Evolutionary conservation across 2,329 filamentous ascomycete species (phyloP).

Genomic region (Apiospora aurea): DNA sequence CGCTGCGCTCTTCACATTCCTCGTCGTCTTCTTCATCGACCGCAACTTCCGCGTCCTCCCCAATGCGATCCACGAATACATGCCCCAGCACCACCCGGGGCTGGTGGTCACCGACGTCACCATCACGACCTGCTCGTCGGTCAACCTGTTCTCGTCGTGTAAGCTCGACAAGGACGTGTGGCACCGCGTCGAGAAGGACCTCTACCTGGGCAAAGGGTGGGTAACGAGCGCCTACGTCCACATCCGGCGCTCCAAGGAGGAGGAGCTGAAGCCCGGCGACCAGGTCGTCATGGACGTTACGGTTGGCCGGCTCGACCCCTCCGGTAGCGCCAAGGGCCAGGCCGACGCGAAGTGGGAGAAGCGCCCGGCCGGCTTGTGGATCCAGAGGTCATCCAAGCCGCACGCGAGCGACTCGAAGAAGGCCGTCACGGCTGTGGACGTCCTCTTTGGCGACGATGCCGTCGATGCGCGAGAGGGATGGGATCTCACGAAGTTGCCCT

Average conservation of each 20-base stretch:
- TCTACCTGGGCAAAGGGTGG: conserved; percentile 80
- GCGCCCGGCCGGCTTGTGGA: conserved; percentile 79
- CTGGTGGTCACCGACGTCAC: conserved; percentile 87
- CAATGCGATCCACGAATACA: conserved; percentile 82
- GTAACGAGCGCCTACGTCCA: conserved; percentile 81
- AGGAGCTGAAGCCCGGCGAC: conserved; percentile 77
- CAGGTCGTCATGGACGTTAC: conserved; percentile 81
- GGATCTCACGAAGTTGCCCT: conserved; percentile 76
- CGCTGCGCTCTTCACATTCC: conserved; percentile 69
- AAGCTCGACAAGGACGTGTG: conserved; percentile 74
- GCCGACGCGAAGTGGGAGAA: conserved; percentile 77
- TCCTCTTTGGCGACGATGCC: conserved; percentile 89
- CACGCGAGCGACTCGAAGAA: conserved; percentile 77
- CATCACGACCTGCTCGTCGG: conserved; percentile 74
- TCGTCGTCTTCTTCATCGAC: conserved; percentile 84
- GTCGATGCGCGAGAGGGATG: conserved; percentile 89
- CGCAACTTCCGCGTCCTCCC: conserved; percentile 88
- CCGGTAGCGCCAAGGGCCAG: conserved; percentile 59
- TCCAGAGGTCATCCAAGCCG: conserved; percentile 75
- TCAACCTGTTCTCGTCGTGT: conserved; percentile 80
- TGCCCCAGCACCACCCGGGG: conserved; percentile 85
- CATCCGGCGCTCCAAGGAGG: conserved; percentile 83
- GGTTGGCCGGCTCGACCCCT: conserved; percentile 76
- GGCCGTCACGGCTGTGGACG: conserved; percentile 81
- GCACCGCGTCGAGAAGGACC: conserved; percentile 88